Evolutionary conservation across 108 stramenopile species (phyloP).

Genomic region (Schizochytrium sp.): DNA sequence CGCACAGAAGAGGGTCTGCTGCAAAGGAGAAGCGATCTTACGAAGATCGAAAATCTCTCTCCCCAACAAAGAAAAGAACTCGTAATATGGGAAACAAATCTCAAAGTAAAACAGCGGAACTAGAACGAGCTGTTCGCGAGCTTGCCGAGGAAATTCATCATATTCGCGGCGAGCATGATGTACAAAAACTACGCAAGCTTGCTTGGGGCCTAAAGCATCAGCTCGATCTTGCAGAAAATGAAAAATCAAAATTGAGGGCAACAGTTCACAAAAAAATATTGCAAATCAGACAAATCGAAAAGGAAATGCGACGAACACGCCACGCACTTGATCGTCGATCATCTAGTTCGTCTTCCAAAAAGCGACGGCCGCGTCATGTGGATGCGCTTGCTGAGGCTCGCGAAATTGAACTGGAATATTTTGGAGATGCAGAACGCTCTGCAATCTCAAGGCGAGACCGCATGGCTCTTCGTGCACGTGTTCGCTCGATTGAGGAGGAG

Average conservation of each 20-base stretch:
- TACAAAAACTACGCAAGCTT: background rate
- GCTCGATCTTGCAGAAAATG: background rate
- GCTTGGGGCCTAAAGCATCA: conserved; percentile 24
- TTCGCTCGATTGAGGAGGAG: background rate
- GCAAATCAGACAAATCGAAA: background rate
- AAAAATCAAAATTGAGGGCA: background rate
- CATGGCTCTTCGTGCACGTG: conserved; percentile 41
- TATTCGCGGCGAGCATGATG: background rate
- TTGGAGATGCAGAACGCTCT: background rate
- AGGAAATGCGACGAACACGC: background rate
- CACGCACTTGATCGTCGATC: background rate
- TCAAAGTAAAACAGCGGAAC: background rate
- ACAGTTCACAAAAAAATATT: background rate
- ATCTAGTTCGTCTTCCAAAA: background rate
- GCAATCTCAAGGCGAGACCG: conserved; percentile 25
- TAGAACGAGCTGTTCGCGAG: background rate
- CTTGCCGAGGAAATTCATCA: background rate
- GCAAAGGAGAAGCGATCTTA: background rate
- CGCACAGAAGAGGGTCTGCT: background rate
- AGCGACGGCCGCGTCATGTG: background rate
- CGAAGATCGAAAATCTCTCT: background rate
- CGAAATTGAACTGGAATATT: conserved; percentile 16
- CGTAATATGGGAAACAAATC: background rate
- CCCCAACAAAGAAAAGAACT: background rate
- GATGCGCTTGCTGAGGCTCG: conserved; percentile 20